phyloP scores from a whole-genome alignment of 306 rosid genomes.

The Citrullus colocynthis region DNA sequence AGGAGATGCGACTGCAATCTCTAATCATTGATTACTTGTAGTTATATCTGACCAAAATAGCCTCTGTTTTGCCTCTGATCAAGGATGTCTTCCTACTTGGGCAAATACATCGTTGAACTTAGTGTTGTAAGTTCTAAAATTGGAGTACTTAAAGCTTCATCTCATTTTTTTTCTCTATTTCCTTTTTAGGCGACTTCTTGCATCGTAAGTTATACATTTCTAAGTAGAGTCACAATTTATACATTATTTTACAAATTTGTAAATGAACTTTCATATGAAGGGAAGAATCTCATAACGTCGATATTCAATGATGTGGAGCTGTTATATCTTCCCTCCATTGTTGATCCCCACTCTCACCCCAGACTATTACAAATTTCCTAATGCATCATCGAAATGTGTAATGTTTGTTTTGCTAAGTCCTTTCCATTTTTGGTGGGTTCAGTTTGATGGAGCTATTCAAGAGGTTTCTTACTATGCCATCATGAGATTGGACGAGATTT shows the following conservation, averaged over 20 bases:
- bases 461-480: no score
- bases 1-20: constrained; percentile 35
- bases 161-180: no score
- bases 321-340: not conserved
- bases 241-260: constrained; percentile 1
- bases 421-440: no score
- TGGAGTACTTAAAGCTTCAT: not conserved
- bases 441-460: no score
- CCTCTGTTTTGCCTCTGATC: no score
- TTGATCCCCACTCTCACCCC: no score
- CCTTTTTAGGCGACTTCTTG: no score
- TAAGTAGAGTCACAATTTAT: not conserved
- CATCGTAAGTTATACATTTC: no score
- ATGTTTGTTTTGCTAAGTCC: no score
- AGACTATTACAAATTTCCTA: no score
- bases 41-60: not conserved
- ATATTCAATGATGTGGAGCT: not conserved
- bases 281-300: constrained; percentile 4
- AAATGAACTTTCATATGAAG: not conserved
- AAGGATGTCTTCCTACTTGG: not conserved
- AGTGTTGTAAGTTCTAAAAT: not conserved
- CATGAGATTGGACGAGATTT: no score
- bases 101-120: not conserved
- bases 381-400: no score
- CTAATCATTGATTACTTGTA: constrained; percentile 29